Evolutionary conservation across 2,329 filamentous ascomycete species (phyloP), one percentile per base, ranked within the genome.

Genomic region (Massarina eburnea): DNA sequence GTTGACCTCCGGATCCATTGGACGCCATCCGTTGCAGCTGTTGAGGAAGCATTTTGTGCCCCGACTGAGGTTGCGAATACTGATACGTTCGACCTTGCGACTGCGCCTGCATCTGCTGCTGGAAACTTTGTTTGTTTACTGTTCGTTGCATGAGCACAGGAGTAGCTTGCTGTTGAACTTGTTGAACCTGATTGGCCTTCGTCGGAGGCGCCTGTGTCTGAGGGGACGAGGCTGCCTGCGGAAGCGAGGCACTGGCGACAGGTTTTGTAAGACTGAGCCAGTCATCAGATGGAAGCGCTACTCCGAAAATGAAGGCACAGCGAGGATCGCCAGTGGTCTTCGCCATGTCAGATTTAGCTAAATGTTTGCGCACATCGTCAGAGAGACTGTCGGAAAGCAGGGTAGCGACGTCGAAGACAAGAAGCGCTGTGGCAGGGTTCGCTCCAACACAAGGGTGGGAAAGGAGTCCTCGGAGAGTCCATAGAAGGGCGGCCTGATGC

Each of bases 371-470:
- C 4, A 65, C 58, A 18, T 73, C 70, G 20, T 71, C 64, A 0
- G 72, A 62, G 4, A 77, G 52, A 21, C 57, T 52, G 43, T 77
- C 75, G 14, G 72, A 71, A 12, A 77, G 57, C 18, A 67, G 51
- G 1, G 70, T 63, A 14, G 73, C 66, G 6, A 75, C 66, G 48
- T 78, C 75, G 52, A 74, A 71, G 17, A 76, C 54, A 47, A 72
- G 67, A 45, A 76, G 71, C 1, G 67, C 57, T 4, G 68, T 66
- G 2, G 52, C 47, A 10, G 64, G 67, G 26, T 65, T 66, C 7
- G 49, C 45, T 40, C 68, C 66, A n/a, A 76, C 56, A 9, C 53
- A 54, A 0, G 71, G 64, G 37, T 74, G 65, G 12, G 61, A 56
- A 19, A 76, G 57, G 7, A 77, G 52, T 3, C 60, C 48, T 41